Evolutionary conservation across 2,329 filamentous ascomycete genomes (phyloP).

Genomic region (Trichoderma polysporum): DNA sequence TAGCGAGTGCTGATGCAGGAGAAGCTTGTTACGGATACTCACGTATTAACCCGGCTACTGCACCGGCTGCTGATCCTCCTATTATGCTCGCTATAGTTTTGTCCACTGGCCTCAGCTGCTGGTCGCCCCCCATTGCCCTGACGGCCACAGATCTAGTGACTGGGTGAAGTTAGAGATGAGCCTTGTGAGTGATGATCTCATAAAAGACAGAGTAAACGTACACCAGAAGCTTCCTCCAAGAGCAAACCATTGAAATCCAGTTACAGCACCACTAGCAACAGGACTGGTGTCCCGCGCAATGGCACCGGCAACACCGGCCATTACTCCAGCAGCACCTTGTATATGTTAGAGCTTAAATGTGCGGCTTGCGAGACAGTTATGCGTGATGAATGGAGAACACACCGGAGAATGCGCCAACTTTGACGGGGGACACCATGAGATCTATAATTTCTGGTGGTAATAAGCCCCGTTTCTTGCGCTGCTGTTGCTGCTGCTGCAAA

Average conservation of each 20-base stretch:
- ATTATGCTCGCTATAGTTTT: conserved; percentile 66
- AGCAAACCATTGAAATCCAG: conserved; percentile 77
- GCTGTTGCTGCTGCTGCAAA: conserved; percentile 23
- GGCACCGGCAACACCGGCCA: conserved; percentile 68
- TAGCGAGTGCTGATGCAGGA: neutral
- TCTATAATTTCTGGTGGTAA: conserved; percentile 46
- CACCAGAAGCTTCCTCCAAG: conserved; percentile 77
- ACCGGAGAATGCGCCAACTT: conserved; percentile 62
- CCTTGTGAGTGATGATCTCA: neutral
- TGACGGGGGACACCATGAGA: conserved; percentile 52
- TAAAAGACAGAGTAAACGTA: conserved; percentile 38
- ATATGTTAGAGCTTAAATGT: conserved; percentile 23
- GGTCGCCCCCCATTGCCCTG: conserved; percentile 49
- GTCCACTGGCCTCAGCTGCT: conserved; percentile 56
- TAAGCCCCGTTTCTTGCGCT: conserved; percentile 35
- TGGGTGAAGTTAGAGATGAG: conserved; percentile 30
- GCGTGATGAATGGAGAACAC: conserved; percentile 14
- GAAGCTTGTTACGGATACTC: conserved; percentile 31
- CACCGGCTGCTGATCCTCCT: conserved; percentile 67
- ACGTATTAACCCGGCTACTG: conserved; percentile 58
- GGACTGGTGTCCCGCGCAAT: conserved; percentile 68
- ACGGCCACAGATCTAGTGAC: conserved; percentile 50
- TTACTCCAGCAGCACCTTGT: conserved; percentile 58
- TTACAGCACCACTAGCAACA: conserved; percentile 67
- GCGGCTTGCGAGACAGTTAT: neutral